Conservation (phyloP, 176 grass and related monocot genomes). For the Neostapfia colusana region DNA sequence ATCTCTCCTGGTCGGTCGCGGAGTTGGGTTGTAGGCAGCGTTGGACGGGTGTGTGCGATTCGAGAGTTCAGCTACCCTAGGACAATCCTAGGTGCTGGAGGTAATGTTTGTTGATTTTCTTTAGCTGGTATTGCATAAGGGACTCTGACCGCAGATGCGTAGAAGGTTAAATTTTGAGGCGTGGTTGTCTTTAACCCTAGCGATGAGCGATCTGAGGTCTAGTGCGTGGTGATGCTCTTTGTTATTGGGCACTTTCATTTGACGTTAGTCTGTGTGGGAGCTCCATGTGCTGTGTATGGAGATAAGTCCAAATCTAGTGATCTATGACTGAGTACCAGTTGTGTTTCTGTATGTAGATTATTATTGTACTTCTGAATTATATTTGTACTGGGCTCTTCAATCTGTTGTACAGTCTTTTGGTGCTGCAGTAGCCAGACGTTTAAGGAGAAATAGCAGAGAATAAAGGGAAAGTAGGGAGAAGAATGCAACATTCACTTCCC, state of each 20-base stretch:
- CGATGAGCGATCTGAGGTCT: not conserved
- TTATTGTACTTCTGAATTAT: not conserved
- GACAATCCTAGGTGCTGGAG: not conserved
- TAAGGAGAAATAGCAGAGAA: no score
- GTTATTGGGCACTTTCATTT: not conserved
- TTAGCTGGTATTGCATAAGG: not conserved
- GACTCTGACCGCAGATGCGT: not conserved
- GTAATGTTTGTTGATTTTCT: not conserved
- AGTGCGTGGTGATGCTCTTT: not conserved
- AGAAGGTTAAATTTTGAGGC: not conserved
- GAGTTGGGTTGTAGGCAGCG: no score
- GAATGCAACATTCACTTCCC: not conserved
- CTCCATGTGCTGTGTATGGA: not conserved
- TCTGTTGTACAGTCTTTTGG: not conserved
- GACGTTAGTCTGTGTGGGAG: not conserved
- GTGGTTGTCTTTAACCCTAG: not conserved
- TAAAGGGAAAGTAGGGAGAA: not conserved
- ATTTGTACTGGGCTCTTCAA: not conserved
- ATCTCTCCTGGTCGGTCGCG: no score
- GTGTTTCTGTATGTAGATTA: not conserved
- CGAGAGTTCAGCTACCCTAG: not conserved
- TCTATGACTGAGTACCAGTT: not conserved
- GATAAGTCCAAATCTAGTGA: not conserved
- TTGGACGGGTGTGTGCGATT: not conserved
- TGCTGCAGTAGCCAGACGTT: not conserved